Percentiles rank a stretch among this genome's conserved stretches.
Conservation (phyloP, 257 asterid species). For the Solanum appendiculatum region DNA sequence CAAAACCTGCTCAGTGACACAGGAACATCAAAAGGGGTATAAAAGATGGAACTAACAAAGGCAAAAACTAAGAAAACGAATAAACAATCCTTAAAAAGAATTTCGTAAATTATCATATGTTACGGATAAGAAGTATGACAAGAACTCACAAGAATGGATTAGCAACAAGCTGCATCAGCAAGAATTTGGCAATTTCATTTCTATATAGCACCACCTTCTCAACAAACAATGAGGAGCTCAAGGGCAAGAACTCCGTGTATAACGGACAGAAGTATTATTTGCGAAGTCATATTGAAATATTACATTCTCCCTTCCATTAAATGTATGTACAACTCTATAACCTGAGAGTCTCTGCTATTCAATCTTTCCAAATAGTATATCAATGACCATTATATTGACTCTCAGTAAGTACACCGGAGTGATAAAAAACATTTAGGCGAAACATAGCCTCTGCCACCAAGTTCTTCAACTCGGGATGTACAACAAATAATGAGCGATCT, state of each 20-base stretch:
- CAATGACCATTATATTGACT: constrained; percentile 16
- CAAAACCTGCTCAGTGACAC: neutral
- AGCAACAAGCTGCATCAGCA: neutral
- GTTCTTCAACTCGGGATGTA: constrained; percentile 50
- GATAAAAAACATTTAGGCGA: constrained; percentile 62
- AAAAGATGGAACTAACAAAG: neutral
- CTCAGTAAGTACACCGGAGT: constrained; percentile 55
- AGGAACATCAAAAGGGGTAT: neutral
- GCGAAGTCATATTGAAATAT: neutral
- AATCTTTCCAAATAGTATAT: neutral
- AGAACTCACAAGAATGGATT: neutral
- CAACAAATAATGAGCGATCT: constrained; percentile 33
- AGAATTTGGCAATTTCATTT: neutral
- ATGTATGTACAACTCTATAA: neutral
- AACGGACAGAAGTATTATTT: neutral
- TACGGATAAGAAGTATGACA: neutral
- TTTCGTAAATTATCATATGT: neutral
- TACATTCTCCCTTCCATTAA: neutral
- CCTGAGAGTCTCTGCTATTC: neutral
- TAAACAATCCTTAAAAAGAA: too few relatives aligned
- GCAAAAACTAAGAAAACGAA: too few relatives aligned
- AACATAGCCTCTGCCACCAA: constrained; percentile 38
- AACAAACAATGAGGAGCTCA: neutral
- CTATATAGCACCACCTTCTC: neutral
- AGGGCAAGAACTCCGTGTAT: neutral